phyloP scores from a whole-genome alignment of 345 rosid genomes.

The Brassica rapa region DNA sequence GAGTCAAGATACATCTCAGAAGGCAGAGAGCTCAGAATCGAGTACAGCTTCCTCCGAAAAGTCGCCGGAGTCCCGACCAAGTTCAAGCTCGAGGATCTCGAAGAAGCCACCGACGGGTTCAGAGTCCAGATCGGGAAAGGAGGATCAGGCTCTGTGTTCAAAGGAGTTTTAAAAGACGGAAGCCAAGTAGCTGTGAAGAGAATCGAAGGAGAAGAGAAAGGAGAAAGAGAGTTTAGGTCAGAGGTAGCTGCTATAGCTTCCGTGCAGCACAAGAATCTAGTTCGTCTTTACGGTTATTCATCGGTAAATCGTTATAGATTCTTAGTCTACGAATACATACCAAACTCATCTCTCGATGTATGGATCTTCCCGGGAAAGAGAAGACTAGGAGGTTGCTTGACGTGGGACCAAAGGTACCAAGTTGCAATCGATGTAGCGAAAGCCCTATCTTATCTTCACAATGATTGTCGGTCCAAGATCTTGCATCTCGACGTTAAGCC shows the following conservation, averaged over 20 bases:
- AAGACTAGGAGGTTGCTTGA: constrained; percentile 57
- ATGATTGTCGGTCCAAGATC: constrained; percentile 67
- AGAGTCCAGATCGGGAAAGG: constrained; percentile 57
- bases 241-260: constrained; percentile 77
- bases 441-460: constrained; percentile 70
- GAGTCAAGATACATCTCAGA: constrained; percentile 51
- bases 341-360: constrained; percentile 59
- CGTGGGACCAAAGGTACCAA: constrained; percentile 65
- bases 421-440: constrained; percentile 69
- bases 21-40: constrained; percentile 73
- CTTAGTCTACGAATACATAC: constrained; percentile 64
- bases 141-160: constrained; percentile 63
- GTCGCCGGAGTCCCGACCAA: constrained; percentile 80
- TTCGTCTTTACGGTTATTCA: constrained; percentile 66
- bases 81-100: constrained; percentile 65
- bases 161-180: constrained; percentile 62
- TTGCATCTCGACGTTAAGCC: constrained; percentile 76
- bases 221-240: constrained; percentile 62
- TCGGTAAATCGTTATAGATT: constrained; percentile 34
- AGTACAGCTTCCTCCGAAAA: constrained; percentile 80
- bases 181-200: constrained; percentile 65
- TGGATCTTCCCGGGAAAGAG: constrained; percentile 61
- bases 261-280: constrained; percentile 67
- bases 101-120: constrained; percentile 77
- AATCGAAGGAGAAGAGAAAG: constrained; percentile 61